Evolutionary conservation across 1,284 basidiomycete genomes (phyloP).

Genomic region (Sanghuangporus baumii): DNA sequence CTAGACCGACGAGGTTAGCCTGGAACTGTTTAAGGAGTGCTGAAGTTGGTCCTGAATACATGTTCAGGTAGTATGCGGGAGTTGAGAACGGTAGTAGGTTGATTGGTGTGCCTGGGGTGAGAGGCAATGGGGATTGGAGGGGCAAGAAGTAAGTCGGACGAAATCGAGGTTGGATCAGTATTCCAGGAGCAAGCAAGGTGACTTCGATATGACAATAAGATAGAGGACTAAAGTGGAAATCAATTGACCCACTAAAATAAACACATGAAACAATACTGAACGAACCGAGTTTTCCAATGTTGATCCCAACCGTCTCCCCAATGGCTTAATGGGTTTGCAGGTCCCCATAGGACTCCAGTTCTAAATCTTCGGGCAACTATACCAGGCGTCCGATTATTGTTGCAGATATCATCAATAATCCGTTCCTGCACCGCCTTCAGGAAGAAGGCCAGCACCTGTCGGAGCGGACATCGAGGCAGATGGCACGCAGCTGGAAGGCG

Average conservation of each 20-base stretch:
- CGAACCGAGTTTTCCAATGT: conserved; percentile 40
- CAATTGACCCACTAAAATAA: not conserved
- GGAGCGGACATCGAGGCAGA: conserved; percentile 42
- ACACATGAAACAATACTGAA: not conserved
- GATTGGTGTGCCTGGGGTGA: conserved; percentile 57
- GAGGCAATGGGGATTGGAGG: conserved; percentile 34
- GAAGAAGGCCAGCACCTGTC: conserved; percentile 39
- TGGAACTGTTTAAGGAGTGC: conserved; percentile 59
- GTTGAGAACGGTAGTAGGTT: conserved; percentile 60
- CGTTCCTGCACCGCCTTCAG: conserved; percentile 40
- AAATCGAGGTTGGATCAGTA: conserved; percentile 58
- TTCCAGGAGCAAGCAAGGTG: conserved; percentile 39
- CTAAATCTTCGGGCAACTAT: conserved; percentile 24
- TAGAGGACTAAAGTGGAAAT: conserved; percentile 39
- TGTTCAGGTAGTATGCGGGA: conserved; percentile 64
- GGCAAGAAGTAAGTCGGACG: conserved; percentile 47
- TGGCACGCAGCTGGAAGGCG: conserved; percentile 24
- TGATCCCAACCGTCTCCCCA: conserved; percentile 63
- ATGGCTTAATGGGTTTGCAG: conserved; percentile 38
- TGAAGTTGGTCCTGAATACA: conserved; percentile 57
- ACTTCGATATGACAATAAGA: conserved; percentile 57
- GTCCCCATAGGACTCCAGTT: conserved; percentile 54
- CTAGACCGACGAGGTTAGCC: conserved; percentile 52
- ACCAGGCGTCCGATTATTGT: conserved; percentile 36
- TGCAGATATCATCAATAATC: conserved; percentile 53